Evolutionary conservation across 805 yeast genomes (phyloP).

Genomic region (Kuraishia borneana): DNA sequence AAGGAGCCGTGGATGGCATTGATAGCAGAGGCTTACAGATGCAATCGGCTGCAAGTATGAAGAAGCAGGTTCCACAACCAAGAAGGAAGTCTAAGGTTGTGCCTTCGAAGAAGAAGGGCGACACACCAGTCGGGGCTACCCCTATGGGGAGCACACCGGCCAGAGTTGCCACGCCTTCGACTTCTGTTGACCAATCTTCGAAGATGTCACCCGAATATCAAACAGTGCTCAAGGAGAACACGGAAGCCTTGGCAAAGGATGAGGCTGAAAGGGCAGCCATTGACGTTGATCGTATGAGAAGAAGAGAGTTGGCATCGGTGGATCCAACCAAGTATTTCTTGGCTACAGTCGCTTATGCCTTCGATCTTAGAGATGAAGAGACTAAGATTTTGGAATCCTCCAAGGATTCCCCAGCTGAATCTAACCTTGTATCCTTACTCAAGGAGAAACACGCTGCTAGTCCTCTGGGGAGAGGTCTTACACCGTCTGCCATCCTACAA

Average conservation of each 20-base stretch:
- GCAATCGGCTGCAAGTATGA: constrained; percentile 7
- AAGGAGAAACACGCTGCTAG: constrained; percentile 2
- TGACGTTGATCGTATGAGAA: constrained; percentile 30
- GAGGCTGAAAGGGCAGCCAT: constrained; percentile 12
- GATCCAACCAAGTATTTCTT: constrained; percentile 39
- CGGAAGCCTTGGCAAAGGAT: constrained; percentile 16
- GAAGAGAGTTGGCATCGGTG: constrained; percentile 32
- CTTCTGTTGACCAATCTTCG: neutral
- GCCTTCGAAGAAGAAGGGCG: constrained; percentile 5
- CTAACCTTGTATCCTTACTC: neutral
- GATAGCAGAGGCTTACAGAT: neutral
- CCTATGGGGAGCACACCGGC: constrained; percentile 4
- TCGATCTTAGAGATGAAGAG: constrained; percentile 32
- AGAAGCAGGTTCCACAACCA: constrained; percentile 10
- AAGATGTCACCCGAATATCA: constrained; percentile 18
- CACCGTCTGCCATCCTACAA: constrained; percentile 27
- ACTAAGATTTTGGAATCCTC: constrained; percentile 14
- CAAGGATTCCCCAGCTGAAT: constrained; percentile 5
- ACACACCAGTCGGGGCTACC: constrained; percentile 5
- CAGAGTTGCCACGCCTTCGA: constrained; percentile 3
- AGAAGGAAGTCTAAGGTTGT: constrained; percentile 12
- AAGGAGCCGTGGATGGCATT: neutral
- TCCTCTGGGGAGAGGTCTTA: constrained; percentile 12
- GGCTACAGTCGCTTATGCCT: constrained; percentile 38
- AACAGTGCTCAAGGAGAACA: constrained; percentile 16